Evolutionary conservation across 2,329 filamentous ascomycete genomes (phyloP).

Genomic region (Diplodia scrobiculata): DNA sequence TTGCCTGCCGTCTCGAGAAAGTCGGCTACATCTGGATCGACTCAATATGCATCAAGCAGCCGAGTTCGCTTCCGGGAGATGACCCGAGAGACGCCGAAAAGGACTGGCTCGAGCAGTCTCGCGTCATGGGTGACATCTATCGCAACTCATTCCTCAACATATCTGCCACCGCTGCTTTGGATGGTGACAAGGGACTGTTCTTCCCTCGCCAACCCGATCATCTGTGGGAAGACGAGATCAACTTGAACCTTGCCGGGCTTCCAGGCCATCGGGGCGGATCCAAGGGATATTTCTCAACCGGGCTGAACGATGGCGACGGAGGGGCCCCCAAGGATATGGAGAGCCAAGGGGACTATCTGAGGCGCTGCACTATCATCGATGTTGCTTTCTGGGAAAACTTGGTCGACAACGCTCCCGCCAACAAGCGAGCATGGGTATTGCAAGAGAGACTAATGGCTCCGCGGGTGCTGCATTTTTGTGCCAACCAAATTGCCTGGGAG

Average conservation of each 20-base stretch:
- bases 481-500: not conserved
- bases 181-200: conserved; percentile 33
- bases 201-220: conserved; percentile 10
- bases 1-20: conserved; percentile 27
- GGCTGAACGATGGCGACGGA: not conserved
- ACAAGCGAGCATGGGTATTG: conserved; percentile 8
- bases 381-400: not conserved
- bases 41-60: conserved; percentile 23
- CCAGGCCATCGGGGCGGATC: not conserved
- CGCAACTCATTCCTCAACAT: conserved; percentile 34
- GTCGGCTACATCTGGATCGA: conserved; percentile 34
- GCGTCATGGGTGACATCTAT: conserved; percentile 33
- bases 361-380: not conserved
- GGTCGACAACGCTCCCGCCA: not conserved
- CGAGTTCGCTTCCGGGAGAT: not conserved
- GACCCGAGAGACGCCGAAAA: not conserved
- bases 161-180: conserved; percentile 33
- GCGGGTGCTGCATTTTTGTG: conserved; percentile 4
- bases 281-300: not conserved
- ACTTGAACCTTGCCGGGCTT: conserved; percentile 23
- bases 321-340: not conserved
- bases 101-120: conserved; percentile 34
- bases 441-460: conserved; percentile 22
- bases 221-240: conserved; percentile 31
- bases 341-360: not conserved